Base-by-base conservation (phyloP, 2,329 filamentous ascomycete species). In the Fusarium napiforme region DNA sequence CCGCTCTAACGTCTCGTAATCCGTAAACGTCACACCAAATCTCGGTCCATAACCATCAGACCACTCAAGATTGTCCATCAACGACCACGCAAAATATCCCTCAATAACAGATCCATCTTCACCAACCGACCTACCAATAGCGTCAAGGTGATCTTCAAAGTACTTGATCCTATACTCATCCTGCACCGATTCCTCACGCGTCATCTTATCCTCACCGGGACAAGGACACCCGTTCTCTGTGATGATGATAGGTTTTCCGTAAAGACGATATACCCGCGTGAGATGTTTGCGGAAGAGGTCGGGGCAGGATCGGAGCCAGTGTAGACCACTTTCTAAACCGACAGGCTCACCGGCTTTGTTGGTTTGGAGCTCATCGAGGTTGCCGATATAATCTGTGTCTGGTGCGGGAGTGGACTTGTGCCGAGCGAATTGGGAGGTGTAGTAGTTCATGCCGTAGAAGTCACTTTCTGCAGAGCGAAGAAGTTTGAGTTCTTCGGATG, bases 121-220 rank as follows among this genome's bases (percentile, higher is more conserved):
- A 70, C 69, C 15, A 1, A 69, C 50, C 2, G 71, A 45, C 23
- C 47, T 69, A 0, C 75, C 79, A 40, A 84, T 80, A 0, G 83
- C 79, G 42, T 84, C 81, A 4, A 85, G 68, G 34, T 84, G 82
- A 26, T 81, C 77, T 18, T 78, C 73, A 57, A 84, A 83, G 50
- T 85, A 84, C 15, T 75, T 65, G 10, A 81, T 75, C 4, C 83
- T 78, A 58, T 81, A 84, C 7, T 64, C 68, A 62, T 85, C 83
- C 16, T 83, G 64, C 1, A 84, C 78, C 2, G 81, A 78, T 57
- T 83, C 78, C 28, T 81, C 78, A 0, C 77, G 62, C 1, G 62
- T 56, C 69, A 74, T 75, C 10, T 57, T 69, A 3, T 69, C 71
- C 34, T 75, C 71, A 0, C 65, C 72, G 0, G 71, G 72, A 7